Conservation (phyloP, 1,139 yeast genomes). For the Pichia cactophila region DNA sequence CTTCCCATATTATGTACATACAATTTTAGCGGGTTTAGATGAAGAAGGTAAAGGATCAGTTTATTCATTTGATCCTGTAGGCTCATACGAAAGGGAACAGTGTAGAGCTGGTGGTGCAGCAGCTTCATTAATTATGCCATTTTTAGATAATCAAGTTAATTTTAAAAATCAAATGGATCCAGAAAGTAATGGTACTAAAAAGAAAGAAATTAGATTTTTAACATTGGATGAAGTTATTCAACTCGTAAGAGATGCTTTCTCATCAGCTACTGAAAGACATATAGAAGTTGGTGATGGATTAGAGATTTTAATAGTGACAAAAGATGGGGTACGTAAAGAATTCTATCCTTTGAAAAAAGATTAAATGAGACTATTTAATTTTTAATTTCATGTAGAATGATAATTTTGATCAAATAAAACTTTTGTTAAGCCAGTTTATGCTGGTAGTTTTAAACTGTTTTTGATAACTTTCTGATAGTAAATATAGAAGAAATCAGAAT, state of each 20-base stretch:
- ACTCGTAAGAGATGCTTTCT: slow-evolving; percentile 86
- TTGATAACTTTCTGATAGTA: slow-evolving; percentile 79
- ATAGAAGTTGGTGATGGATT: slow-evolving; percentile 96
- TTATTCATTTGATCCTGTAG: slow-evolving; percentile 95
- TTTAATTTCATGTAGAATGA: neutral
- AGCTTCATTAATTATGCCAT: slow-evolving; percentile 92
- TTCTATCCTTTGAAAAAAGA: slow-evolving; percentile 85
- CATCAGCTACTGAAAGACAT: slow-evolving; percentile 96
- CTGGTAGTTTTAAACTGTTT: slow-evolving; percentile 64
- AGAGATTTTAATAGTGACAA: slow-evolving; percentile 83
- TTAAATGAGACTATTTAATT: slow-evolving; percentile 29
- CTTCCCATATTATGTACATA: slow-evolving; percentile 94
- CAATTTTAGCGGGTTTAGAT: slow-evolving; percentile 90
- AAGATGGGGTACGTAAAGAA: slow-evolving; percentile 83
- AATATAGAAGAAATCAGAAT: slow-evolving; percentile 91
- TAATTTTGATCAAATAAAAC: no score
- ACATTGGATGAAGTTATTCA: slow-evolving; percentile 77
- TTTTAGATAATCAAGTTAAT: slow-evolving; percentile 93
- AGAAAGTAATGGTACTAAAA: slow-evolving; percentile 57
- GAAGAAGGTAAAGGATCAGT: slow-evolving; percentile 94
- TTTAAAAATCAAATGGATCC: slow-evolving; percentile 87
- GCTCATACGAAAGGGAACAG: slow-evolving; percentile 94
- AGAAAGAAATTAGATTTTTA: slow-evolving; percentile 55
- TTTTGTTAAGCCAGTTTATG: slow-evolving; percentile 10
- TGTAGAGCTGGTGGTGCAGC: slow-evolving; percentile 99